Percentiles rank a stretch among this genome's conserved stretches.
Evolutionary conservation across 352 stramenopile genomes (phyloP).

Genomic region (Phytophthora rubi): DNA sequence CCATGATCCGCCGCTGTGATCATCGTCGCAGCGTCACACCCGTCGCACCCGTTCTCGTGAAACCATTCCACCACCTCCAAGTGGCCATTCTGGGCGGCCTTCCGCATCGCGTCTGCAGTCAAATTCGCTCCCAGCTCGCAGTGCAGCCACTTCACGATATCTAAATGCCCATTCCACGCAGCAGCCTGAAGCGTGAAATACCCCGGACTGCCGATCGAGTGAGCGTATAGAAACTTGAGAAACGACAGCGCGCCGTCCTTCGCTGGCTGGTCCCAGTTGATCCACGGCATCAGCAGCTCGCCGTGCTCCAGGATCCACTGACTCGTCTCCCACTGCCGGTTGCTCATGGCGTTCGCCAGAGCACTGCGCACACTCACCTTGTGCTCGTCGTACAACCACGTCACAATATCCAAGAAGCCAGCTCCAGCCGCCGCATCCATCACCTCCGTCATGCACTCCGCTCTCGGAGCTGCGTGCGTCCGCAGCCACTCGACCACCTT

Average conservation of each 20-base stretch:
- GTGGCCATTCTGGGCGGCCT: slow-evolving; percentile 29
- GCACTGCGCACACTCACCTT: slow-evolving; percentile 9
- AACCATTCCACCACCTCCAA: slow-evolving; percentile 33
- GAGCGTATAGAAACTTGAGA: slow-evolving; percentile 25
- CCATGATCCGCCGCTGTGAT: slow-evolving; percentile 18
- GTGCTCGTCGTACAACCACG: slow-evolving; percentile 29
- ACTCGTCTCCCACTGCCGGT: slow-evolving; percentile 24
- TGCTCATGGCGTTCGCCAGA: slow-evolving; percentile 22
- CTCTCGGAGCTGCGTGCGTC: slow-evolving; percentile 13
- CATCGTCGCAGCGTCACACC: slow-evolving; percentile 23
- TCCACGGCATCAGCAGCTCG: slow-evolving; percentile 24
- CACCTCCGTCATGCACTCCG: slow-evolving; percentile 23
- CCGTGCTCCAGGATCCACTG: slow-evolving; percentile 32
- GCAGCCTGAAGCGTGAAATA: slow-evolving; percentile 28
- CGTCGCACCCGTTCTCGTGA: slow-evolving; percentile 21
- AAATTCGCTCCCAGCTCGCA: slow-evolving; percentile 1
- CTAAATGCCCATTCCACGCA: slow-evolving; percentile 27
- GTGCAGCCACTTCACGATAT: slow-evolving; percentile 33
- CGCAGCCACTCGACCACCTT: slow-evolving; percentile 25
- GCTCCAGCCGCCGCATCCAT: slow-evolving; percentile 24
- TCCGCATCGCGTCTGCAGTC: slow-evolving; percentile 22
- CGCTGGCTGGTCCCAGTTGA: slow-evolving; percentile 27
- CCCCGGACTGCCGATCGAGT: slow-evolving; percentile 17
- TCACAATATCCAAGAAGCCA: slow-evolving; percentile 23
- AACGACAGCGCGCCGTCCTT: slow-evolving; percentile 28